phyloP scores from a whole-genome alignment of 306 rosid genomes.

The Trifolium pratense region DNA sequence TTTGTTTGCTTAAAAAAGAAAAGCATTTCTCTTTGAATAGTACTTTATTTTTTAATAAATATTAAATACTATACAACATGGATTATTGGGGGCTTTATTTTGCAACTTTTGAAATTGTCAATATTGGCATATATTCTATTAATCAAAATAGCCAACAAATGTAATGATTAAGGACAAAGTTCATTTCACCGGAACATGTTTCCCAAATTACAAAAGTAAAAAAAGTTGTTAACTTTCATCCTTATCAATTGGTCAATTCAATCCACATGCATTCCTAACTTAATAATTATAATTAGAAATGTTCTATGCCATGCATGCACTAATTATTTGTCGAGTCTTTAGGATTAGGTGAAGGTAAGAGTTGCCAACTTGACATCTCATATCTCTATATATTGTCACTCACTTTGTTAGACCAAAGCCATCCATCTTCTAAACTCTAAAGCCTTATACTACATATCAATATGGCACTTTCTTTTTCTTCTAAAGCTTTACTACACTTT shows the following conservation, averaged over 20 bases:
- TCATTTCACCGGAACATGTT: slow-evolving; percentile 29
- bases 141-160: slow-evolving; percentile 17
- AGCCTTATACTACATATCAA: slow-evolving; percentile 1
- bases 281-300: not conserved
- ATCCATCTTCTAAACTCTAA: slow-evolving; percentile 28
- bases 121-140: slow-evolving; percentile 7
- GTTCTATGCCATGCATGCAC: slow-evolving; percentile 37
- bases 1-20: too few species aligned
- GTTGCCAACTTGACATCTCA: slow-evolving; percentile 22
- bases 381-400: slow-evolving; percentile 16
- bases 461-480: slow-evolving; percentile 47
- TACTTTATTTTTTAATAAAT: not conserved
- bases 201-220: not conserved
- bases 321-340: slow-evolving; percentile 17
- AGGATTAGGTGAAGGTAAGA: slow-evolving; percentile 42
- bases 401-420: not conserved
- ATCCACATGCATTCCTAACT: slow-evolving; percentile 1
- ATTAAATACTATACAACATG: not conserved
- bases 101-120: slow-evolving; percentile 41
- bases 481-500: not conserved
- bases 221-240: not conserved
- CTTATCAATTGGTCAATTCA: slow-evolving; percentile 36
- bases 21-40: slow-evolving; percentile 34
- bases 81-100: not conserved
- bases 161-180: slow-evolving; percentile 12